A percentile compares a stretch with the other conserved stretches of the same genome.
Evolutionary conservation across 225 moss, liverwort and hornwort species (phyloP).

Genomic region (Bryoerythrophyllum caledonicum): DNA sequence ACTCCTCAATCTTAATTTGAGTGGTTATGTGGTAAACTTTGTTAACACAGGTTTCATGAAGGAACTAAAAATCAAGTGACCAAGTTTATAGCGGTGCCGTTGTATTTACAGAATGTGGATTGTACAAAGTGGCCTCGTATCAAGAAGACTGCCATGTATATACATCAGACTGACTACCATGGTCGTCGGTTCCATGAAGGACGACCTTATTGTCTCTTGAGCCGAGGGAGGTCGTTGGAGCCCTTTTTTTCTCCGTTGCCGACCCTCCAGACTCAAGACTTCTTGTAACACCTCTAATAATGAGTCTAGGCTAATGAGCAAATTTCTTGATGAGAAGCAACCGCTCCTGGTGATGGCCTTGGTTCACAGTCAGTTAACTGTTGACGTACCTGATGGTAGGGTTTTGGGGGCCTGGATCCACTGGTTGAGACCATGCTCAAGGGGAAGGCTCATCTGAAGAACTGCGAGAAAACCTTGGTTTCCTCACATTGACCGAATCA

Average conservation of each 20-base stretch:
- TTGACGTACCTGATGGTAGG: neutral
- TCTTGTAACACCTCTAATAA: conserved; percentile 30
- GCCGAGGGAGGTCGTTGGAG: conserved; percentile 36
- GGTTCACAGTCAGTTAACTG: conserved; percentile 23
- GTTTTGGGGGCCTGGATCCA: conserved; percentile 5
- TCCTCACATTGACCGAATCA: conserved; percentile 50
- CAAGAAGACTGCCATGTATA: conserved; percentile 34
- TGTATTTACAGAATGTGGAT: conserved; percentile 50
- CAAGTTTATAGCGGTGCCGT: conserved; percentile 15
- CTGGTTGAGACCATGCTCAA: conserved; percentile 36
- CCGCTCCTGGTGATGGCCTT: conserved; percentile 22
- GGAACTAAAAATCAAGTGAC: neutral
- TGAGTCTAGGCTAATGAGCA: conserved; percentile 29
- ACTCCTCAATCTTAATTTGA: neutral
- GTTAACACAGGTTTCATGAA: neutral
- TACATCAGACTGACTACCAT: conserved; percentile 27
- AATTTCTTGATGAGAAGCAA: conserved; percentile 15
- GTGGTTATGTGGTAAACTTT: neutral
- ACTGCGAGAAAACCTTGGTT: conserved; percentile 34
- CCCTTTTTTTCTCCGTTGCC: conserved; percentile 40
- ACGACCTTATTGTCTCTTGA: conserved; percentile 42
- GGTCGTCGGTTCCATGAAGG: conserved; percentile 20
- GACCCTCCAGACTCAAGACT: conserved; percentile 29
- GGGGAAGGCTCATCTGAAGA: conserved; percentile 45
- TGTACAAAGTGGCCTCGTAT: conserved; percentile 42